Evolutionary conservation across 2,329 filamentous ascomycete species (phyloP), one percentile per base, ranked within the genome.

Genomic region (Fusarium nygamai): DNA sequence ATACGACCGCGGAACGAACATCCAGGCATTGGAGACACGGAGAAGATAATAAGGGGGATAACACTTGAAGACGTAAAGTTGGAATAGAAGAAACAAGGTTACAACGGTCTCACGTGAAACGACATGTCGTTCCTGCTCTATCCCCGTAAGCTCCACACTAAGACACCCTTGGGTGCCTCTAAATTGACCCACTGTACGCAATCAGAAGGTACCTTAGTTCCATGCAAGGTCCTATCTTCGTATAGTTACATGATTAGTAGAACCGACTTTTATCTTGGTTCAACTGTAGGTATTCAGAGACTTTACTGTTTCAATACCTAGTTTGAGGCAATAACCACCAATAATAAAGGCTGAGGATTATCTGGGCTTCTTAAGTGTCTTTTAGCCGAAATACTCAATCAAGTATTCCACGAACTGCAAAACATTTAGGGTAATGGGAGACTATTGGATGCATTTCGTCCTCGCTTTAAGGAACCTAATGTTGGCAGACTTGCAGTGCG

Each of bases 61-160:
- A 11, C 0, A 24, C 7, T 46, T 39, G 7, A 38, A 53, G 19
- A 36, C 11, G 44, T 29, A 24, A 39, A 41, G 57, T 68, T 51
- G 17, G 33, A 60, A 36, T 31, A 17, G 41, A 17, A 29, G 34
- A 39, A 34, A 34, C 22, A 39, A 64, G 9, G 56, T 48, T 67
- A 29, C 43, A 50, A 56, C 43, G 27, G 57, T 20, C 61, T 73
- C 71, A 69, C 54, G 65, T 59, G 34, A 57, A 24, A 67, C 7
- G 31, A 68, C 51, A 59, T 39, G 46, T 16, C 36, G 43, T 51
- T 50, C 36, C n/a, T 64, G 29, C 20, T 17, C 14, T 33, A 27
- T 53, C 20, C 19, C 24, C 33, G 12, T 20, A 6, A 54, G 53
- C 53, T 71, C 72, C 73, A 67, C 73, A 38, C 19, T 19, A 2